Conservation (phyloP, 257 asterid genomes). For the Nicotiana undulata region DNA sequence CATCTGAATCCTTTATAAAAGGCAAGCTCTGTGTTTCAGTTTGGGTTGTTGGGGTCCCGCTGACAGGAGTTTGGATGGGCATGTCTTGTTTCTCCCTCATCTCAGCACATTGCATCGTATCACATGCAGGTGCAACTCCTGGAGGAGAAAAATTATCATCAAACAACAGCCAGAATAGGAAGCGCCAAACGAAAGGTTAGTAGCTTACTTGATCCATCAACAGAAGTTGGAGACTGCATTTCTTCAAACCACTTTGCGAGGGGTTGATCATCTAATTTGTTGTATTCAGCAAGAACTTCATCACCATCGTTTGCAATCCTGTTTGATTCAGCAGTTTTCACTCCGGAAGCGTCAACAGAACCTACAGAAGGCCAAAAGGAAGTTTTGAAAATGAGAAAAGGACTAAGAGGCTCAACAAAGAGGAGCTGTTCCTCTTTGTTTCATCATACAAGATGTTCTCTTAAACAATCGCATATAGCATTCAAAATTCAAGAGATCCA, state of each 20-base stretch:
- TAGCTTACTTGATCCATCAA: conserved; percentile 40
- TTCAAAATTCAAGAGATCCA: not conserved
- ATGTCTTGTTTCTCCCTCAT: conserved; percentile 15
- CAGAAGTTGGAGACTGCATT: conserved; percentile 30
- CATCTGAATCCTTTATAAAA: conserved; percentile 41
- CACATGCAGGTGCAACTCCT: conserved; percentile 29
- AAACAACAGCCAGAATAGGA: conserved; percentile 2
- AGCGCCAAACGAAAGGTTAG: not conserved
- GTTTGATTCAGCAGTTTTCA: conserved; percentile 15
- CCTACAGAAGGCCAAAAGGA: conserved; percentile 25
- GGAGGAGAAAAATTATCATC: conserved; percentile 6
- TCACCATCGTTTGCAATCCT: conserved; percentile 8
- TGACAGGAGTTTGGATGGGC: conserved; percentile 5
- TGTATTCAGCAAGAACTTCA: conserved; percentile 17
- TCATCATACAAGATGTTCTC: not conserved
- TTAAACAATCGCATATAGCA: not conserved
- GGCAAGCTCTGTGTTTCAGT: conserved; percentile 42
- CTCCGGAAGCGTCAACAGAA: conserved; percentile 21
- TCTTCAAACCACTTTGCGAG: conserved; percentile 58
- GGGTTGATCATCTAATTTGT: conserved; percentile 47
- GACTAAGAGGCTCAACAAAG: not conserved
- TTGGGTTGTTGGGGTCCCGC: not conserved
- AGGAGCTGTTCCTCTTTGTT: not conserved
- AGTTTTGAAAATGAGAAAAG: conserved; percentile 5
- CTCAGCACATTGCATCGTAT: conserved; percentile 19